These are phyloP conservation scores for Anthostomella pinea DNA, from an alignment of 2,329 filamentous ascomycete genomes.

Conservation along the genomic window DNA sequence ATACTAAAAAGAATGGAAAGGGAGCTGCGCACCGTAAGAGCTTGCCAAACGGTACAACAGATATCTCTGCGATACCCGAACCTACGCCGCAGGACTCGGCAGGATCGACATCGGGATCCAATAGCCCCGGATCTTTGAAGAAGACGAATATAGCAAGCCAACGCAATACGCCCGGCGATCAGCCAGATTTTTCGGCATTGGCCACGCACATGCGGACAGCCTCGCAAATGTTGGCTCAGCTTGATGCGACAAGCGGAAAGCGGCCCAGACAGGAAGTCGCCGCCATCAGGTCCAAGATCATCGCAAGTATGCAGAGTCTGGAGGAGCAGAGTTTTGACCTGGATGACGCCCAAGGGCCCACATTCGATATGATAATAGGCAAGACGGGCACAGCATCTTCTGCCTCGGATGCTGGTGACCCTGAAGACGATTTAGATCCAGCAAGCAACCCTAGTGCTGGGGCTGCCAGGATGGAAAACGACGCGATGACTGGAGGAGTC, in stretches of 20 bases:
- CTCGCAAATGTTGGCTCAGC: slow-evolving; percentile 81
- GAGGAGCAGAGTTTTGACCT: slow-evolving; percentile 82
- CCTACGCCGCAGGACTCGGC: slow-evolving; percentile 68
- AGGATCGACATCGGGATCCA: slow-evolving; percentile 65
- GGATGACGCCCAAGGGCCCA: slow-evolving; percentile 69
- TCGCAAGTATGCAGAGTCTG: slow-evolving; percentile 83
- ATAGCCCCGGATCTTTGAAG: slow-evolving; percentile 59
- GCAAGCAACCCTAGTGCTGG: slow-evolving; percentile 68
- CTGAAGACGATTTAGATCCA: slow-evolving; percentile 41
- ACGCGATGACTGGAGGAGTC: slow-evolving; percentile 81
- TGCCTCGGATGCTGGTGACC: slow-evolving; percentile 36
- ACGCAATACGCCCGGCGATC: slow-evolving; percentile 58
- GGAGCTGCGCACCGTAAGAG: slow-evolving; percentile 17
- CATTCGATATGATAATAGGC: slow-evolving; percentile 79
- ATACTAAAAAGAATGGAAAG: slow-evolving; percentile 32
- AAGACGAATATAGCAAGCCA: slow-evolving; percentile 59
- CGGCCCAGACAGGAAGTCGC: slow-evolving; percentile 77
- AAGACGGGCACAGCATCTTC: slow-evolving; percentile 55
- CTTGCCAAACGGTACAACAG: slow-evolving; percentile 23
- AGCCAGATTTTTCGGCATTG: slow-evolving; percentile 77
- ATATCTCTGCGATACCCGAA: slow-evolving; percentile 53
- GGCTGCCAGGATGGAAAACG: slow-evolving; percentile 83
- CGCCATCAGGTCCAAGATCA: slow-evolving; percentile 81
- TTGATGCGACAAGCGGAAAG: slow-evolving; percentile 78
- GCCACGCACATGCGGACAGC: slow-evolving; percentile 86